Conservation (phyloP, 208 protist genomes). For the Polymyxa betae region DNA sequence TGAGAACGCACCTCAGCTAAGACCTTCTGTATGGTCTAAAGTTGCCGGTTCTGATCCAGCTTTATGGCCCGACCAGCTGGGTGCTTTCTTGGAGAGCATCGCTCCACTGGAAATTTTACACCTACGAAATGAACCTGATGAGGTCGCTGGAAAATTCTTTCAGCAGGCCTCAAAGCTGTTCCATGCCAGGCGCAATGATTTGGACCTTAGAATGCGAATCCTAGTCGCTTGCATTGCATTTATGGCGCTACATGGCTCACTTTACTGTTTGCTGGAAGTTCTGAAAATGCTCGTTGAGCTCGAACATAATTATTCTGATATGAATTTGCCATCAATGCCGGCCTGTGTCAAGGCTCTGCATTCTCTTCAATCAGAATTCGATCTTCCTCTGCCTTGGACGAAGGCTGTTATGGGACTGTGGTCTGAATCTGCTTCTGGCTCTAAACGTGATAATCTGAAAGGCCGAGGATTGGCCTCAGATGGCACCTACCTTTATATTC, state of each 20-base stretch:
- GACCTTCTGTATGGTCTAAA: neutral
- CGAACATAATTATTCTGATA: neutral
- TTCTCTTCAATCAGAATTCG: neutral
- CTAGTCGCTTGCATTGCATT: neutral
- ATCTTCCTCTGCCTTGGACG: neutral
- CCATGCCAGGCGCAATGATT: neutral
- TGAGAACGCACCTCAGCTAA: neutral
- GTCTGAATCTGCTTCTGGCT: neutral
- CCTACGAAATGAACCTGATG: conserved; percentile 12
- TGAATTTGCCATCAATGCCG: neutral
- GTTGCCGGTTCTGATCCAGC: neutral
- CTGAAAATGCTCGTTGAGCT: neutral
- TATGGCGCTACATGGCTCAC: neutral
- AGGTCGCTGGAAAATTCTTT: neutral
- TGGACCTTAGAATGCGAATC: neutral
- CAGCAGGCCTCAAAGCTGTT: neutral
- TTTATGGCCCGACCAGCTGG: neutral
- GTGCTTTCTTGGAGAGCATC: neutral
- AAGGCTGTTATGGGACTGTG: neutral
- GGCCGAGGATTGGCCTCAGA: conserved; percentile 9
- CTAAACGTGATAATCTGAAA: conserved; percentile 24
- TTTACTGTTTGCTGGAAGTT: neutral
- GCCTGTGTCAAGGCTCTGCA: neutral
- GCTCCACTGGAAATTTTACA: conserved; percentile 9
- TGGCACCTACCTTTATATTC: conserved; percentile 30